A percentile compares a stretch with the other conserved stretches of the same genome.
Evolutionary conservation across 1,284 basidiomycete species (phyloP).

Genomic region (Cutaneotrichosporon sp.): DNA sequence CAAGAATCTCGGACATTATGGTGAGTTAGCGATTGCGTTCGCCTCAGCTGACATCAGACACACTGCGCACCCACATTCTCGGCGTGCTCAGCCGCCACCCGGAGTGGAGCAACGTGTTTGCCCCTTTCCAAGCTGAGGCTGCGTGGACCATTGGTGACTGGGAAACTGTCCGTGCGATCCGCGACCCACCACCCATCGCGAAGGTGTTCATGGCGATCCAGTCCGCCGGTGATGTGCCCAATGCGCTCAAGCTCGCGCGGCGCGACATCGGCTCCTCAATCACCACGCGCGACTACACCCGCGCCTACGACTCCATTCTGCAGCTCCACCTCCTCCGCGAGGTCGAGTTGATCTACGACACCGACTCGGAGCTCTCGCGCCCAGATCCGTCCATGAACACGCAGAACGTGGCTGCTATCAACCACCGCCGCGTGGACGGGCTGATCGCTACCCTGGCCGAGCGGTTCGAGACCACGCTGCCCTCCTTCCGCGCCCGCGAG

Average conservation of each 20-base stretch:
- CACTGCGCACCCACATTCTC: conserved; percentile 87
- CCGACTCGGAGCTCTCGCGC: conserved; percentile 25
- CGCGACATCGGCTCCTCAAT: conserved; percentile 73
- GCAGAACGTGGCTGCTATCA: conserved; percentile 5
- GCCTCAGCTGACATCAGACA: conserved; percentile 58
- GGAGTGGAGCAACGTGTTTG: conserved; percentile 72
- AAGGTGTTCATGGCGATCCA: conserved; percentile 77
- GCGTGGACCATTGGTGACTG: conserved; percentile 95
- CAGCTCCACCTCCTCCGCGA: conserved; percentile 87
- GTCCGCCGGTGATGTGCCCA: conserved; percentile 47
- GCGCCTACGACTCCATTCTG: conserved; percentile 80
- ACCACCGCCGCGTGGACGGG: conserved; percentile 2
- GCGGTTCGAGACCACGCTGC: conserved; percentile 57
- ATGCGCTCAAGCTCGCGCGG: conserved; percentile 65
- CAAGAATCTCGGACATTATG: conserved; percentile 93
- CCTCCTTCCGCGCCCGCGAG: conserved; percentile 88
- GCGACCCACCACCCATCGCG: conserved; percentile 66
- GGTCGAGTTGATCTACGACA: conserved; percentile 68
- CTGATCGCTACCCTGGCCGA: conserved; percentile 31
- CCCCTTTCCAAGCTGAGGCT: conserved; percentile 85
- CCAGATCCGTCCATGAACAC: not conserved
- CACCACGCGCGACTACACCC: conserved; percentile 72
- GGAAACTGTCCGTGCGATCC: conserved; percentile 63
- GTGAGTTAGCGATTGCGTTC: conserved; percentile 52
- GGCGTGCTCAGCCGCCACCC: conserved; percentile 84